phyloP scores from a whole-genome alignment of 2,329 filamentous ascomycete genomes.

The Beauveria bassiana region DNA sequence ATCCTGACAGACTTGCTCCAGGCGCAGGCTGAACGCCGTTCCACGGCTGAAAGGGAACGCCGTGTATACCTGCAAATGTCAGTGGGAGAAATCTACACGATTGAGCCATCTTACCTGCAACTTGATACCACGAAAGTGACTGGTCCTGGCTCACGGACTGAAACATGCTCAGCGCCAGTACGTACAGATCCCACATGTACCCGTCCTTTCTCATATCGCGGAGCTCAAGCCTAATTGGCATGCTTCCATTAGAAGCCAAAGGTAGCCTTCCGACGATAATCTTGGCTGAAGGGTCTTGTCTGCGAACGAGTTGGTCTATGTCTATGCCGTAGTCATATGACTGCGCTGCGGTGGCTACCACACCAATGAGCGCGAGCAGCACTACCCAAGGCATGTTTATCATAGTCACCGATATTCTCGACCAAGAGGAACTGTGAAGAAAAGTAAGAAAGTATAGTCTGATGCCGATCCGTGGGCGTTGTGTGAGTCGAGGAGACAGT shows the following conservation, averaged over 20 bases:
- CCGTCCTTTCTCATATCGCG: conserved; percentile 54
- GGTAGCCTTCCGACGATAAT: conserved; percentile 39
- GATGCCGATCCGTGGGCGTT: neutral
- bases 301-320: conserved; percentile 30
- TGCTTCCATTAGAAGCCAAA: conserved; percentile 28
- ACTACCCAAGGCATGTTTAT: neutral
- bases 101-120: conserved; percentile 51
- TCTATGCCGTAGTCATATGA: conserved; percentile 46
- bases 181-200: conserved; percentile 68
- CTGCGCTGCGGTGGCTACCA: conserved; percentile 14
- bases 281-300: conserved; percentile 26
- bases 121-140: conserved; percentile 67
- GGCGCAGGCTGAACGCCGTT: conserved; percentile 40
- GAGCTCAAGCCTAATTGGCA: conserved; percentile 55
- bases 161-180: conserved; percentile 67
- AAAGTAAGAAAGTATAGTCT: neutral
- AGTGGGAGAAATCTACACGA: neutral
- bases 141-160: conserved; percentile 56
- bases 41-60: conserved; percentile 56
- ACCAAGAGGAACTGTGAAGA: neutral
- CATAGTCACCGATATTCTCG: neutral
- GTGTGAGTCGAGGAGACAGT: neutral
- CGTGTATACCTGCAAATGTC: conserved; percentile 60
- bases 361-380: neutral
- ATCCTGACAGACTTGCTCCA: conserved; percentile 54